Evolutionary conservation across 140 eudicot species (phyloP), one percentile per base, ranked within the genome.

Genomic region (Cichorium intybus): DNA sequence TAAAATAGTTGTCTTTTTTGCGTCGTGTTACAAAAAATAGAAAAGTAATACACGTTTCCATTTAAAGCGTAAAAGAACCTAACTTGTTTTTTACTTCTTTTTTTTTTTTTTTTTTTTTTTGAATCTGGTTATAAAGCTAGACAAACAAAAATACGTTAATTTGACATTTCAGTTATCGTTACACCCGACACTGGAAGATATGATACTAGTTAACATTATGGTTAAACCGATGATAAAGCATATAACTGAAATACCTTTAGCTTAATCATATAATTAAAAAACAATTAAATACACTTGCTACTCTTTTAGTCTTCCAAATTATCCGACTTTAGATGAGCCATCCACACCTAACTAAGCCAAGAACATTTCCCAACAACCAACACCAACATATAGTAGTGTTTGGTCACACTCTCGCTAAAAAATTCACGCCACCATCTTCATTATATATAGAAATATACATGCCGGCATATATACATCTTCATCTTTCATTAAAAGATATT

Each of bases 251-350:
- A n/a, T n/a, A n/a, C n/a, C n/a, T n/a, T n/a, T n/a, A n/a, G n/a
- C n/a, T 27, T 5, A 55, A n/a, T 27, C 20, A 4, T 18, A 3
- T 8, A 31, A 4, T 31, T 29, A 0, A 62, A 64, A 50, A 48
- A 29, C 12, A 7, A 48, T 17, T 48, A 5, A 14, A 2, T 11
- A 47, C 31, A 64, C 26, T 6, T 48, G 58, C 31, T 27, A 11
- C 20, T 16, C 6, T 45, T 52, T 23, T 52, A 54, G 27, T 28
- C 18, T 50, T 15, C 72, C 66, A 72, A 41, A 53, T 54, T 63
- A 53, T 70, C 41, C 68, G 12, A 56, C 37, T 56, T 66, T 66
- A 74, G 79, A 74, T 74, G 56, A 74, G 24, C 74, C 62, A 66
- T 74, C 27, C 41, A 37, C 62, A 74, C 79, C 79, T 56, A 43